Evolutionary conservation across 139 green algal genomes (phyloP), one percentile per base, ranked within the genome.

Genomic region (Zygnema circumcarinatum): DNA sequence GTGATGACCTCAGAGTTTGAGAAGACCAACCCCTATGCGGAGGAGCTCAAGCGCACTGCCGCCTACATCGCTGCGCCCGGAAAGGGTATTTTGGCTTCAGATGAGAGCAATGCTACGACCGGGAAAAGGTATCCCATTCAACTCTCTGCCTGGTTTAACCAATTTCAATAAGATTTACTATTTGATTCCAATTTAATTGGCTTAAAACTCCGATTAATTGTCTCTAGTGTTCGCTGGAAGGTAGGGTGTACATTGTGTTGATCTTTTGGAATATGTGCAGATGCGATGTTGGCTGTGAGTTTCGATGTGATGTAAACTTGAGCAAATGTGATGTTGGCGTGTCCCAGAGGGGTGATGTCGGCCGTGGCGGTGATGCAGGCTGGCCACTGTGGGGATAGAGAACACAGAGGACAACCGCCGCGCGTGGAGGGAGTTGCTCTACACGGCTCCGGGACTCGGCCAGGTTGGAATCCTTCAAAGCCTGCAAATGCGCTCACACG

Each of bases 401-500:
- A 99, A 99, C 95, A 99, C 95, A 56, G 97, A 98, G 95, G 20
- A 74, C 31, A 99, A 98, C 96, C 94, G 97, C 74, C 96, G 94
- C 73, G 91, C 92, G 3, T 98, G 98, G 95, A 96, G 97, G 75
- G 95, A 99, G 94, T 93, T 99, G 81, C 95, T 99, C 79, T 88
- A 98, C 72, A 95, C 94, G 89, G 95, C 97, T 74, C 96, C 91
- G 42, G 91, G 93, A 72, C 67, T 87, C 22, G 81, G 81, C 38
- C 67, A 87, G 32, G 81, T 87, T 47, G 16, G 78, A 56, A 62
- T 69, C 22, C 72, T 79, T 20, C 72, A n/a, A n/a, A n/a, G n/a
- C n/a, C 56, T 35, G 56, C 56, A 72, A 72, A 35, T 35, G 56
- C 56, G 29, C 29, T 29, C 29, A 35, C 29, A n/a, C 35, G 7